Evolutionary conservation across 225 moss, liverwort and hornwort species (phyloP), one percentile per base, ranked within the genome.

Genomic region (Straminergon stramineum): DNA sequence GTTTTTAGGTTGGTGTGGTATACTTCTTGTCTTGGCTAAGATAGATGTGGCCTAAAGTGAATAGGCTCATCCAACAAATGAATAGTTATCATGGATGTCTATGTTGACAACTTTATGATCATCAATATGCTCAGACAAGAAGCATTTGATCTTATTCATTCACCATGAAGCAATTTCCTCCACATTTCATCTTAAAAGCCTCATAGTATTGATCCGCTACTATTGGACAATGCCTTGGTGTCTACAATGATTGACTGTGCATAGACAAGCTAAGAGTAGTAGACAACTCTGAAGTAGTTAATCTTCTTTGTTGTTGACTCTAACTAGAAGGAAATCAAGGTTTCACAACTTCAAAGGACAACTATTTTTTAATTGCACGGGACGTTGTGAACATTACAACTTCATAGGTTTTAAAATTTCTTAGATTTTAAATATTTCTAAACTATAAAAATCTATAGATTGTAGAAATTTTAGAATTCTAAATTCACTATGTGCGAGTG

Each of bases 71-170:
- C 2, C 0, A 6, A 68, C 0, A 0, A 3, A 68, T 37, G 68
- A 20, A 0, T 6, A 20, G 11, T 0, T 67, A 0, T 37, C 5
- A 6, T 67, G 19, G 6, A 67, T 37, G 37, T 35, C 4, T 0
- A 68, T 2, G 2, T 2, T 21, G 1, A 12, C 37, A 37, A 68
- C 6, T 35, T 1, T 1, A 2, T 37, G 0, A 67, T 37, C 0
- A 0, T 0, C 4, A 45, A 45, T 45, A 67, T 6, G 6, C 20
- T 20, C 0, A 6, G 0, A 1, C 1, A 20, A 3, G 3, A 20
- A 20, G 6, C 10, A 19, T 68, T 68, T 68, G 68, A 20, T 11
- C 6, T 11, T 20, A 67, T 37, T 1, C 0, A 0, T 67, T 6
- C 2, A 37, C 4, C 0, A 5, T 20, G 4, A 67, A 67, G 4